Evolutionary conservation across 2,329 filamentous ascomycete genomes (phyloP).

Genomic region (Bisporella sp.): DNA sequence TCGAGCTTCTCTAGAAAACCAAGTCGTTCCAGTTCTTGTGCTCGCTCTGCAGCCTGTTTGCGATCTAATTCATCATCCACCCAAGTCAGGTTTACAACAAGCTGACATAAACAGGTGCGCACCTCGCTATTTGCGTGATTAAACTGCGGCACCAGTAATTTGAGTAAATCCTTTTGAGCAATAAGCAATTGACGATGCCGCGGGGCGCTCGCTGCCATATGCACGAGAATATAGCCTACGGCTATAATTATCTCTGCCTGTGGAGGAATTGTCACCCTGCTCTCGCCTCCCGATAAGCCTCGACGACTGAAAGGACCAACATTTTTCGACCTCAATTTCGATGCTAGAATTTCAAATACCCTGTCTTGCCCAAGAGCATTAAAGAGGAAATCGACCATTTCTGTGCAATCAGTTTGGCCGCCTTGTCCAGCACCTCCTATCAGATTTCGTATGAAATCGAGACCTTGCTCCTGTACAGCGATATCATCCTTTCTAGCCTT

Average conservation of each 20-base stretch:
- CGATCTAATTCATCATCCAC: slow-evolving; percentile 67
- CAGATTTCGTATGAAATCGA: slow-evolving; percentile 85
- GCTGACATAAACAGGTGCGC: slow-evolving; percentile 71
- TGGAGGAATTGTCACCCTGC: slow-evolving; percentile 44
- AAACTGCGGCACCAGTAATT: slow-evolving; percentile 66
- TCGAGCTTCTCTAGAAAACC: slow-evolving; percentile 64
- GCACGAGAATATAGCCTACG: slow-evolving; percentile 76
- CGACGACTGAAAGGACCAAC: slow-evolving; percentile 46
- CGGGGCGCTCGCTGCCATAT: slow-evolving; percentile 77
- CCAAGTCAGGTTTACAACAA: slow-evolving; percentile 81
- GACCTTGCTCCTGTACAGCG: slow-evolving; percentile 81
- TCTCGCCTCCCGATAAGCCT: slow-evolving; percentile 32
- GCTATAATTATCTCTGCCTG: slow-evolving; percentile 67
- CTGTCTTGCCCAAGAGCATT: slow-evolving; percentile 66
- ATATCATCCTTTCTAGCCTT: slow-evolving; percentile 71
- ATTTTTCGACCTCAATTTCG: slow-evolving; percentile 63
- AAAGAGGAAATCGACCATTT: slow-evolving; percentile 84
- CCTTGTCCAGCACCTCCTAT: slow-evolving; percentile 57
- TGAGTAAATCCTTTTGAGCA: slow-evolving; percentile 68
- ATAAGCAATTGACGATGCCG: slow-evolving; percentile 73
- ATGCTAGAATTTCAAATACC: slow-evolving; percentile 73
- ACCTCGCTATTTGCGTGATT: slow-evolving; percentile 67
- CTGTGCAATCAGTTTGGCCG: slow-evolving; percentile 43
- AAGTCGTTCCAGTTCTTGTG: slow-evolving; percentile 59
- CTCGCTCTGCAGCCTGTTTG: slow-evolving; percentile 58